Percentiles rank a stretch among this genome's conserved stretches.
Conservation (phyloP, 805 yeast genomes). For the Candida verbasci region DNA sequence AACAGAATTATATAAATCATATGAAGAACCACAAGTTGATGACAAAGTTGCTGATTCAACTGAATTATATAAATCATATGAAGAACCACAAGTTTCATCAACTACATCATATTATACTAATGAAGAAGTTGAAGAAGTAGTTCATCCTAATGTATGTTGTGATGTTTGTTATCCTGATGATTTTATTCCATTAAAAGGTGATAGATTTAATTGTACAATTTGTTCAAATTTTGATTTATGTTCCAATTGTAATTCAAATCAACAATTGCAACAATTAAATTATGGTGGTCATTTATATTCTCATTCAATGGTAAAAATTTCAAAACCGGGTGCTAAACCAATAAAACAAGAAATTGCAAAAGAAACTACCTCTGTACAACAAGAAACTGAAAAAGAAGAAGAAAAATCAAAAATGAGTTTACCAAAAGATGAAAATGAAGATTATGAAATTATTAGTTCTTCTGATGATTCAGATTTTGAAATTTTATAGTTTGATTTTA, state of each 20-base stretch:
- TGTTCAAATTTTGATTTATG: conserved; percentile 54
- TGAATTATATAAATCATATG: conserved; percentile 17
- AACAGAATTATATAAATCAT: conserved; percentile 13
- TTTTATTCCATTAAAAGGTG: conserved; percentile 39
- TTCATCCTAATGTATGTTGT: conserved; percentile 26
- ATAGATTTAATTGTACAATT: conserved; percentile 47
- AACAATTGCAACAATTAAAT: conserved; percentile 8
- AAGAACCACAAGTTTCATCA: conserved; percentile 20
- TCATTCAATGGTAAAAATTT: conserved; percentile 27
- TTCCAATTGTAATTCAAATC: conserved; percentile 25
- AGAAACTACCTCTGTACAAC: conserved; percentile 4
- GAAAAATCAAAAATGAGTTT: conserved; percentile 14
- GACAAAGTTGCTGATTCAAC: not conserved
- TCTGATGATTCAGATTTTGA: conserved; percentile 36
- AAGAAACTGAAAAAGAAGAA: conserved; percentile 9
- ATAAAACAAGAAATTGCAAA: conserved; percentile 6
- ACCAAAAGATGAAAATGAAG: conserved; percentile 26
- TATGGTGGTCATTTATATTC: conserved; percentile 17
- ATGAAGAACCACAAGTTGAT: conserved; percentile 17
- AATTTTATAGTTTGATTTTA: conserved; percentile 22
- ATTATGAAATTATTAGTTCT: conserved; percentile 33
- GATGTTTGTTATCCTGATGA: conserved; percentile 28
- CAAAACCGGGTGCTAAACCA: too few relatives aligned
- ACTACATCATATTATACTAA: conserved; percentile 7
- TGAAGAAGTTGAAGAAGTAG: conserved; percentile 4